phyloP scores from a whole-genome alignment of 1,139 yeast genomes.

The Hyphopichia fennica region DNA sequence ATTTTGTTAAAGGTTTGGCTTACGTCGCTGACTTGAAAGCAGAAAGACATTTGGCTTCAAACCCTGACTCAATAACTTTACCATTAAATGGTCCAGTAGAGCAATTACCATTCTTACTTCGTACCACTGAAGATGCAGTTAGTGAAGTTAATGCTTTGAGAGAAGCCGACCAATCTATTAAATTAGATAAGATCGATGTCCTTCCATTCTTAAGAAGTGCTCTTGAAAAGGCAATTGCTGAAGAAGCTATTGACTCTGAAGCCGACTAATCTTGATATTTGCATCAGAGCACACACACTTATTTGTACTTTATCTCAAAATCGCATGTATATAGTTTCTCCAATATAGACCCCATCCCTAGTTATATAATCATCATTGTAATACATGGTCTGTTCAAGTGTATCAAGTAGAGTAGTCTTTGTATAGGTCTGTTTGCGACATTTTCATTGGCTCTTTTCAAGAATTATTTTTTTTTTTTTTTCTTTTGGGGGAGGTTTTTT shows the following conservation, averaged over 20 bases:
- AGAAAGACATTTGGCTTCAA: constrained; percentile 24
- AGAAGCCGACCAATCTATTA: constrained; percentile 25
- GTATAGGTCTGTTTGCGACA: neutral
- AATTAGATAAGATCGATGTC: constrained; percentile 42
- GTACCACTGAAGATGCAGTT: constrained; percentile 53
- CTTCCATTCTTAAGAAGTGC: constrained; percentile 42
- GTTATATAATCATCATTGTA: too few relatives aligned
- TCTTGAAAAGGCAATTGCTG: constrained; percentile 20
- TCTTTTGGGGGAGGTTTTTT: too few relatives aligned
- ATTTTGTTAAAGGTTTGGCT: constrained; percentile 65
- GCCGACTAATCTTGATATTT: neutral
- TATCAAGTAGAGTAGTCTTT: neutral
- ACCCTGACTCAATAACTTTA: constrained; percentile 19
- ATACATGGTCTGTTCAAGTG: too few relatives aligned
- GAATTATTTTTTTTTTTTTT: neutral
- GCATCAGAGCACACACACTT: neutral
- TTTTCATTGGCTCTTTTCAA: neutral
- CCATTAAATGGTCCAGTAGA: constrained; percentile 45
- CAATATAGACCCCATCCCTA: too few relatives aligned
- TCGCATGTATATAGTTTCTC: neutral
- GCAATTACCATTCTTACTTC: constrained; percentile 44
- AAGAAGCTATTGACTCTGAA: constrained; percentile 7
- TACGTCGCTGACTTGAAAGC: constrained; percentile 68
- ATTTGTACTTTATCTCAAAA: neutral
- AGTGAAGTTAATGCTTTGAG: constrained; percentile 48